These are phyloP conservation scores for Quercus phellos DNA, from an alignment of 331 rosid genomes.

Conservation along the genomic window DNA sequence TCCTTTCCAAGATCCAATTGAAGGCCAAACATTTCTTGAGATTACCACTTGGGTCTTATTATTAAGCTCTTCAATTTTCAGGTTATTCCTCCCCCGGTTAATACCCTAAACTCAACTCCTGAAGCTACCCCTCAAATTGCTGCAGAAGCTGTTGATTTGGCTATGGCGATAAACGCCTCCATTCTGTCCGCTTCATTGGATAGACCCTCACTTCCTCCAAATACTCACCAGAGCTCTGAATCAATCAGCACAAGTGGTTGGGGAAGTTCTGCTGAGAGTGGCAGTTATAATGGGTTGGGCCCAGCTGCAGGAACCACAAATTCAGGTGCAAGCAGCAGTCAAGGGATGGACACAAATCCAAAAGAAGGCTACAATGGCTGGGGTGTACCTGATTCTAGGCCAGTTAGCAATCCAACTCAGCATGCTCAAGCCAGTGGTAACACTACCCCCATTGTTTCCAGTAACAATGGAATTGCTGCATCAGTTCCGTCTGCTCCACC, in stretches of 20 bases:
- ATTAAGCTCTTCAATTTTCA: not conserved
- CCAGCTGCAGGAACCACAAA: not conserved
- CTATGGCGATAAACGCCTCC: not conserved
- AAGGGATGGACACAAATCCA: constrained; percentile 17
- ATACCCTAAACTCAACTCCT: not conserved
- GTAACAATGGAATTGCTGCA: not conserved
- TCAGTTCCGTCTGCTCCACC: constrained; percentile 26
- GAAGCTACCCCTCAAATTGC: constrained; percentile 5
- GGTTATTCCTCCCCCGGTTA: constrained; percentile 9
- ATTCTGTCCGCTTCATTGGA: not conserved
- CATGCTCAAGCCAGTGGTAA: not conserved
- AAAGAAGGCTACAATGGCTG: constrained; percentile 10
- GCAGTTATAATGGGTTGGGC: constrained; percentile 11
- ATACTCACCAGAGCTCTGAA: constrained; percentile 3
- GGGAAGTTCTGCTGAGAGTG: constrained; percentile 20
- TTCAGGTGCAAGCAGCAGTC: not conserved
- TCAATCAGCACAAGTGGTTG: constrained; percentile 14
- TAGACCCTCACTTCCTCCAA: not conserved
- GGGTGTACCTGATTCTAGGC: constrained; percentile 4
- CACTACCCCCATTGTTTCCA: not conserved
- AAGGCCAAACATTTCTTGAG: not conserved
- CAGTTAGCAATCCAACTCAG: not conserved
- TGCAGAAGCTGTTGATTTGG: constrained; percentile 4
- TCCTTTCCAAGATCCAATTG: not conserved
- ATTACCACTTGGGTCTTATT: not conserved